A percentile compares a stretch with the other conserved stretches of the same genome.
Evolutionary conservation across 768 basidiomycete species (phyloP).

Genomic region (Naganishia randhawae): DNA sequence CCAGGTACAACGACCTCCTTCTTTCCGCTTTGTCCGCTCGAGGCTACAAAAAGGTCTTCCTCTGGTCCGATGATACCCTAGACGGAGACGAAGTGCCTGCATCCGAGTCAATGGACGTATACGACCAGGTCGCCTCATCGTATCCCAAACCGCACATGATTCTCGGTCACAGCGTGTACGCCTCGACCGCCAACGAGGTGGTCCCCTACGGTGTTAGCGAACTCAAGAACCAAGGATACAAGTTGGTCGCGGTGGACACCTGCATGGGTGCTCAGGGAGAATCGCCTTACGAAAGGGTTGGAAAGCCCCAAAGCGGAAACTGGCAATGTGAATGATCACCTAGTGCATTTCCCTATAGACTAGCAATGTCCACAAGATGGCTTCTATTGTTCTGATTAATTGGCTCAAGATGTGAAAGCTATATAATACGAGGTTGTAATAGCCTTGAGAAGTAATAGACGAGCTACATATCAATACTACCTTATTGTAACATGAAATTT

Average conservation of each 20-base stretch:
- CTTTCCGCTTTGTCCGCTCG: slow-evolving; percentile 40
- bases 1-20: slow-evolving; percentile 41
- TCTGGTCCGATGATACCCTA: slow-evolving; percentile 47
- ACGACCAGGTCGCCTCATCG: slow-evolving; percentile 24
- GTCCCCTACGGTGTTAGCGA: slow-evolving; percentile 37
- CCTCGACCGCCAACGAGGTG: slow-evolving; percentile 35
- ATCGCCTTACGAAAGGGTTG: slow-evolving; percentile 34
- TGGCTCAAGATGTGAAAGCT: no score
- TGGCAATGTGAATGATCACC: slow-evolving; percentile 34
- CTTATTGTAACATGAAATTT: no score
- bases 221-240: slow-evolving; percentile 38
- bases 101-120: slow-evolving; percentile 33
- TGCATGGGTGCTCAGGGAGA: slow-evolving; percentile 43
- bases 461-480: no score
- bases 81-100: slow-evolving; percentile 31
- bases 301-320: slow-evolving; percentile 31
- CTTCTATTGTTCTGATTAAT: no score
- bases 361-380: no score
- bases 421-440: no score
- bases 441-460: no score
- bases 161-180: slow-evolving; percentile 37
- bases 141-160: slow-evolving; percentile 29
- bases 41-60: slow-evolving; percentile 45
- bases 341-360: no score
- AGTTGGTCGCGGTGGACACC: slow-evolving; percentile 48